Evolutionary conservation across 1,139 yeast species (phyloP), one percentile per base, ranked within the genome.

Genomic region (Debaryomycetaceae sp.): DNA sequence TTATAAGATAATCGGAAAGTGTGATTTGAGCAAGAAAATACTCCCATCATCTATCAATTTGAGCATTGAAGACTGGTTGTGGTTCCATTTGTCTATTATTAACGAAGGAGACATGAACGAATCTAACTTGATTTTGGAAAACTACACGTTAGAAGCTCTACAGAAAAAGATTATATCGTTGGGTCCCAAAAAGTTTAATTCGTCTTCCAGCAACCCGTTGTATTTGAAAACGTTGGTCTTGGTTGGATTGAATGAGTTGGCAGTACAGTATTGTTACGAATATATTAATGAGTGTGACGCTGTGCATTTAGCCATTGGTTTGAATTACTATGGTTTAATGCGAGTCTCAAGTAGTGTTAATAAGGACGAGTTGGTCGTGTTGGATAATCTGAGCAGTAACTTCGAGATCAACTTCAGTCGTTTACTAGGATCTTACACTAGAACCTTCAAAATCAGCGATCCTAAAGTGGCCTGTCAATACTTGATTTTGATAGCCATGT

Each of bases 11-110:
- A 76, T 92, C 45, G 98, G 98, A 8, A 83, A 95, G 59, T 89
- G 98, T 61, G 96, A 89, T 50, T 67, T 86, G 47, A 70, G 82
- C 7, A 79, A 83, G 52, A 87, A 87, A 56, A 74, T 80, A n/a
- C 74, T 91, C 40, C 94, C 96, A 3, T 70, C 75, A 19, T 57
- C 68, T 1, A 83, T 92, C 36, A 81, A 91, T 34, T 65, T 82
- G 35, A 87, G 95, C 44, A 79, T 91, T 39, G 98, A 92, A 60
- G 98, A 92, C 63, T 92, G 98, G 98, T 63, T 91, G 40, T 92
- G 98, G 99, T 79, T 87, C 58, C 97, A 92, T 62, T 73, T 92
- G 42, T 77, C 83, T 55, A 71, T 91, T 26, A 79, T 86, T 14
- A 79, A 83, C 44, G 94, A 86, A 51, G 50, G 49, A 31, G 53